phyloP scores from a whole-genome alignment of 2,329 filamentous ascomycete genomes.

The Pezicula radicicola region DNA sequence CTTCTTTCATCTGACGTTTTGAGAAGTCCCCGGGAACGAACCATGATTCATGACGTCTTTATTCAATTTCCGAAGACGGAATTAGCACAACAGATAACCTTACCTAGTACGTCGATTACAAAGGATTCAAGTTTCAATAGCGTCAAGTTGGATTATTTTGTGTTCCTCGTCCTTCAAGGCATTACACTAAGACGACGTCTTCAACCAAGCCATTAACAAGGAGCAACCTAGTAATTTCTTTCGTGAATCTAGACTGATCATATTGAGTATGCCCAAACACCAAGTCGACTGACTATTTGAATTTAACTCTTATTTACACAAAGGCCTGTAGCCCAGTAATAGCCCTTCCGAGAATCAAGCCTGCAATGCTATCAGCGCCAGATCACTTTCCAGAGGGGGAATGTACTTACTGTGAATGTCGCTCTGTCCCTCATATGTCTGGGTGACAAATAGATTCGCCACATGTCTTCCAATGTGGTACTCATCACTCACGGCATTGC shows the following conservation, averaged over 20 bases:
- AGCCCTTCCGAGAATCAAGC: slow-evolving; percentile 64
- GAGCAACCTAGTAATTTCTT: too few species aligned
- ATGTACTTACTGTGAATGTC: slow-evolving; percentile 70
- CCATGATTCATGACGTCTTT: slow-evolving; percentile 8
- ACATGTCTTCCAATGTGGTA: slow-evolving; percentile 95
- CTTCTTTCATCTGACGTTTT: background rate
- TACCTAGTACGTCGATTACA: too few species aligned
- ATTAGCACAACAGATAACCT: background rate
- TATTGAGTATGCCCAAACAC: too few species aligned
- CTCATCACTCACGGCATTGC: slow-evolving; percentile 97
- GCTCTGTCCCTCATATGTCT: slow-evolving; percentile 97
- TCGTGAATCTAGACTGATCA: too few species aligned
- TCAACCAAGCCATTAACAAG: too few species aligned
- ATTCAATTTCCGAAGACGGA: background rate
- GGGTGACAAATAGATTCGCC: slow-evolving; percentile 92
- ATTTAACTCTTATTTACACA: slow-evolving; percentile 41
- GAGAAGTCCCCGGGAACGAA: background rate
- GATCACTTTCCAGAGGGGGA: background rate
- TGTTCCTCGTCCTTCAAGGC: too few species aligned
- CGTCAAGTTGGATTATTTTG: too few species aligned
- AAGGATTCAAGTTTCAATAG: too few species aligned
- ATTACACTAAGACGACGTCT: too few species aligned
- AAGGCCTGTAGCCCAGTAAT: slow-evolving; percentile 80
- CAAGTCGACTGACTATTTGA: background rate
- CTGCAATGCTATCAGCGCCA: slow-evolving; percentile 39